These are phyloP conservation scores for Paraglomus brasilianum DNA, from an alignment of 192 early-diverging fungal species.

Conservation along the genomic window DNA sequence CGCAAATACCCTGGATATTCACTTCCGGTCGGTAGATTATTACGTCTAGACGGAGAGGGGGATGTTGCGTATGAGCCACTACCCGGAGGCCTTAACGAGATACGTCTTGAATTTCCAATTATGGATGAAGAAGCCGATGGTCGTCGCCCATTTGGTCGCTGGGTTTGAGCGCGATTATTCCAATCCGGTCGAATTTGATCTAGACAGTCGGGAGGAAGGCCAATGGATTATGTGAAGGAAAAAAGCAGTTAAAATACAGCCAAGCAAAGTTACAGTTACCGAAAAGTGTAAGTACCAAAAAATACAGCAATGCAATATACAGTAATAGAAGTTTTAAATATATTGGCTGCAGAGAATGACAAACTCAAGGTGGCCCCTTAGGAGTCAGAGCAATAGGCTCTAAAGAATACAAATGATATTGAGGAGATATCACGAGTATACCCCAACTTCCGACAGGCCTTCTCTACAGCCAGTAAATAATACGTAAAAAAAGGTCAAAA, in stretches of 20 bases:
- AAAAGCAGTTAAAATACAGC: not conserved
- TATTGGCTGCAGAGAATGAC: too few relatives aligned
- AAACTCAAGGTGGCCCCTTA: too few relatives aligned
- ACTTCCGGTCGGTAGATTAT: constrained; percentile 14
- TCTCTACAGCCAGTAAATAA: not conserved
- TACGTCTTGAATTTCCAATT: constrained; percentile 20
- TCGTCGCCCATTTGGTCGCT: constrained; percentile 43
- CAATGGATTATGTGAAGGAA: not conserved
- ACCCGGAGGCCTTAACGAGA: not conserved
- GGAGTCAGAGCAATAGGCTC: too few relatives aligned
- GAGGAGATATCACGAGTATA: too few relatives aligned
- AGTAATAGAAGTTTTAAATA: too few relatives aligned
- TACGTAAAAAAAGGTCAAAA: constrained; percentile 7
- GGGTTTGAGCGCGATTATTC: constrained; percentile 45
- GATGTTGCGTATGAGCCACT: not conserved
- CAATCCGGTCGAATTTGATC: constrained; percentile 75
- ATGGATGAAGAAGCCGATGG: constrained; percentile 39
- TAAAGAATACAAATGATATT: too few relatives aligned
- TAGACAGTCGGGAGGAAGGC: constrained; percentile 29
- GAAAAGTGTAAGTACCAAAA: not conserved
- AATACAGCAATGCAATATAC: not conserved
- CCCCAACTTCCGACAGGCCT: too few relatives aligned
- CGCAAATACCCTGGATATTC: constrained; percentile 62
- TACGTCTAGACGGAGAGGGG: constrained; percentile 18
- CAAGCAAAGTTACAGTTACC: not conserved